phyloP scores from a whole-genome alignment of 495 filamentous ascomycete genomes.

The Penicillium paradoxum region DNA sequence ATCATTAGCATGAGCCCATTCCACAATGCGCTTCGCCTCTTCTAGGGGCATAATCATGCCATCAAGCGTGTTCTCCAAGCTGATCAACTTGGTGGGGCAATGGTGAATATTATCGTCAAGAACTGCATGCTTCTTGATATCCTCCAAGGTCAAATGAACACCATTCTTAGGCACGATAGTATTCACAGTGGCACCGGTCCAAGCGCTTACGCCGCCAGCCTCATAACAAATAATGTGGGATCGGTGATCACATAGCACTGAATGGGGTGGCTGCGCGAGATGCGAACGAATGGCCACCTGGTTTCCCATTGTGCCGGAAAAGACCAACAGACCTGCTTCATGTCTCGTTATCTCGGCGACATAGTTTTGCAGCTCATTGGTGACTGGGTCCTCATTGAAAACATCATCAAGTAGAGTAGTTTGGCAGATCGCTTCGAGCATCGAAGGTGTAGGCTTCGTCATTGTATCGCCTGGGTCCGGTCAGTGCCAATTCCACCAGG shows the following conservation, averaged over 20 bases:
- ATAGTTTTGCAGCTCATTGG: slow-evolving; percentile 63
- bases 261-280: slow-evolving; percentile 46
- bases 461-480: slow-evolving; percentile 57
- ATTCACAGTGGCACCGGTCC: slow-evolving; percentile 42
- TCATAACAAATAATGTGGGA: slow-evolving; percentile 48
- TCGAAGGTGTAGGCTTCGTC: slow-evolving; percentile 76
- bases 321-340: slow-evolving; percentile 64
- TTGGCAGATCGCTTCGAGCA: slow-evolving; percentile 62
- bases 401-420: slow-evolving; percentile 75
- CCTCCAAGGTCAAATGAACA: slow-evolving; percentile 68
- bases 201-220: slow-evolving; percentile 45
- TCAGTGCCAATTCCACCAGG: not conserved
- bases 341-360: slow-evolving; percentile 67
- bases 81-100: slow-evolving; percentile 73
- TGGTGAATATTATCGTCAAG: slow-evolving; percentile 40
- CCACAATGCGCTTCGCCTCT: slow-evolving; percentile 61
- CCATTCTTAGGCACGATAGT: slow-evolving; percentile 53
- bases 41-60: slow-evolving; percentile 72
- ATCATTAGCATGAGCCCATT: slow-evolving; percentile 61
- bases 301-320: slow-evolving; percentile 84
- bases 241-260: slow-evolving; percentile 44
- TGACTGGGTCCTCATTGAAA: slow-evolving; percentile 76
- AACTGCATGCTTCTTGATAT: slow-evolving; percentile 53
- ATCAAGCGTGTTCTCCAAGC: slow-evolving; percentile 77
- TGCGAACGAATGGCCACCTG: slow-evolving; percentile 47